Conservation (phyloP, 2,329 filamentous ascomycete species). For the Sordariomycetes sp. region DNA sequence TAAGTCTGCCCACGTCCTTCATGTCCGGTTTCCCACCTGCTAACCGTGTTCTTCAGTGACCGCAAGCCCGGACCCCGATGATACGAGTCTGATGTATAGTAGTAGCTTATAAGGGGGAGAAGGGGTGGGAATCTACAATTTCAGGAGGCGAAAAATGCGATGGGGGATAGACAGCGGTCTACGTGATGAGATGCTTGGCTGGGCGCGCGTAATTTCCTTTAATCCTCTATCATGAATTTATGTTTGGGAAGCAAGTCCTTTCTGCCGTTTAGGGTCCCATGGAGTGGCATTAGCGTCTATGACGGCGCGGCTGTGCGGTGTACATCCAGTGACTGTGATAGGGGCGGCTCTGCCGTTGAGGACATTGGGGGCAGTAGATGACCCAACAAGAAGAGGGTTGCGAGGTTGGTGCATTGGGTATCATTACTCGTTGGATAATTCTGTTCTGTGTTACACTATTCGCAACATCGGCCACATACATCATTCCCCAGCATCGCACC, state of each 20-base stretch:
- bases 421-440: too few relatives aligned
- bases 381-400: too few relatives aligned
- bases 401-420: too few relatives aligned
- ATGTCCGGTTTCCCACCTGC: neutral
- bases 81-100: neutral
- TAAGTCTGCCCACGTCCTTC: slow-evolving; percentile 41
- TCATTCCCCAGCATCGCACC: neutral
- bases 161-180: neutral
- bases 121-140: neutral
- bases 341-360: too few relatives aligned
- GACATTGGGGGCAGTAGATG: too few relatives aligned
- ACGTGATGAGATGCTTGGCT: neutral
- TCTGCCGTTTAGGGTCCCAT: neutral
- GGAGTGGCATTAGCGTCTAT: neutral
- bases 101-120: neutral
- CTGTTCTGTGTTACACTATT: too few relatives aligned
- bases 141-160: neutral
- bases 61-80: neutral
- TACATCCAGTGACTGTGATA: too few relatives aligned
- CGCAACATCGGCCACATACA: too few relatives aligned
- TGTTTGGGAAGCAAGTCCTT: neutral
- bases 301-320: neutral
- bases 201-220: neutral
- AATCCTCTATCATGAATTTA: neutral
- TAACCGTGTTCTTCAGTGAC: neutral